Conservation (phyloP, 495 filamentous ascomycete species). For the Hypoxylon fragiforme region DNA sequence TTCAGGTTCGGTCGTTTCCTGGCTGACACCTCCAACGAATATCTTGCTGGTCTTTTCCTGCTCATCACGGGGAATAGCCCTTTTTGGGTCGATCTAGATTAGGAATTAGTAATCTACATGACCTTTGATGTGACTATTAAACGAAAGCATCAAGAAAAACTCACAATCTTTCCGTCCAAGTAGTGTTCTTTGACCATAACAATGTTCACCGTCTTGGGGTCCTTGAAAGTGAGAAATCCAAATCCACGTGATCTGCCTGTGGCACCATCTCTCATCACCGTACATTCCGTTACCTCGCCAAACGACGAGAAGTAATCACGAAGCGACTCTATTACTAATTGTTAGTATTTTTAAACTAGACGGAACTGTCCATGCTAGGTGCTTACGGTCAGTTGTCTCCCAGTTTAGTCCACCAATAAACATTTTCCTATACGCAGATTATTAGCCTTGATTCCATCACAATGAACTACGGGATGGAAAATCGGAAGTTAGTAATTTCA, state of each 20-base stretch:
- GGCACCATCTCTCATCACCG: constrained; percentile 95
- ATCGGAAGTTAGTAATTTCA: constrained; percentile 26
- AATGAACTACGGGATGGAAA: constrained; percentile 17
- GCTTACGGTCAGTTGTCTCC: constrained; percentile 98
- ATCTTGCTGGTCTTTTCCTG: constrained; percentile 98
- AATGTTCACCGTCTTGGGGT: constrained; percentile 95
- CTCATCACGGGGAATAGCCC: constrained; percentile 95
- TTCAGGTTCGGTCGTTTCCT: constrained; percentile 92
- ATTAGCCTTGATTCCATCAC: constrained; percentile 37
- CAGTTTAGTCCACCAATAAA: constrained; percentile 99
- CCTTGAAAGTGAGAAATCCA: constrained; percentile 96
- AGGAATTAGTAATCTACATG: constrained; percentile 24
- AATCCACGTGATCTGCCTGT: constrained; percentile 94
- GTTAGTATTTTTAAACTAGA: constrained; percentile 14
- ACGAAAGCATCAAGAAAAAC: constrained; percentile 35
- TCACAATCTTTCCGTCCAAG: constrained; percentile 96
- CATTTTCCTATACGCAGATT: constrained; percentile 76
- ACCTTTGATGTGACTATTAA: neutral
- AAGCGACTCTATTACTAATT: constrained; percentile 73
- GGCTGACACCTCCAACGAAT: constrained; percentile 95
- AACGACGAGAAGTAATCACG: constrained; percentile 98
- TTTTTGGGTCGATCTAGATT: constrained; percentile 90
- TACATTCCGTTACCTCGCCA: constrained; percentile 95
- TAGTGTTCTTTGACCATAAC: constrained; percentile 99
- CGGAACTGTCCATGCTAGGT: neutral